phyloP scores from a whole-genome alignment of 2,329 filamentous ascomycete species.

The Gremmenia infestans region DNA sequence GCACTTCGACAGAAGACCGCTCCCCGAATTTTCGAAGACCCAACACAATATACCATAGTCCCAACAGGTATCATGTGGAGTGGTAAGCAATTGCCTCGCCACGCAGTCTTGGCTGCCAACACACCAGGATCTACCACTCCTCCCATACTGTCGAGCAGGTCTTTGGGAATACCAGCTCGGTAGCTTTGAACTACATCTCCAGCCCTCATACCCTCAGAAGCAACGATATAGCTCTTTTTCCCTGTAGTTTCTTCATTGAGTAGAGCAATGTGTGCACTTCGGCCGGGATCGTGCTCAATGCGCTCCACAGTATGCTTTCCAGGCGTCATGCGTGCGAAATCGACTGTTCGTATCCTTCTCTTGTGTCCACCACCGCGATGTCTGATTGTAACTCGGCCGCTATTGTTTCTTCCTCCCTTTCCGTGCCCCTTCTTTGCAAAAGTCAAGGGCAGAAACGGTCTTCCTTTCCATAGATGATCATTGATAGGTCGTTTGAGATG shows the following conservation, averaged over 20 bases:
- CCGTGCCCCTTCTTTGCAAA: conserved; percentile 88
- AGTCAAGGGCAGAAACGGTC: conserved; percentile 76
- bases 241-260: conserved; percentile 69
- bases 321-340: conserved; percentile 73
- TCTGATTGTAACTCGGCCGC: conserved; percentile 78
- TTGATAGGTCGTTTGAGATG: conserved; percentile 92
- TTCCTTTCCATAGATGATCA: conserved; percentile 93
- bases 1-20: conserved; percentile 94
- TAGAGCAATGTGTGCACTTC: conserved; percentile 89
- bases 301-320: conserved; percentile 87
- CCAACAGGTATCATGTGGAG: conserved; percentile 94
- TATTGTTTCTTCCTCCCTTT: conserved; percentile 89
- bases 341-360: conserved; percentile 84
- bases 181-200: conserved; percentile 93
- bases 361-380: conserved; percentile 92
- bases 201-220: conserved; percentile 87
- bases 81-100: conserved; percentile 90
- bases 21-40: conserved; percentile 64
- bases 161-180: conserved; percentile 78
- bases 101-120: conserved; percentile 87
- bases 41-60: conserved; percentile 88
- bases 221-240: conserved; percentile 84
- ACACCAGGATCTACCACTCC: conserved; percentile 92
- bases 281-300: conserved; percentile 93
- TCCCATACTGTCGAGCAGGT: conserved; percentile 87